Conservation (phyloP, 2,329 filamentous ascomycete species). For the Colletotrichum cuscutae region DNA sequence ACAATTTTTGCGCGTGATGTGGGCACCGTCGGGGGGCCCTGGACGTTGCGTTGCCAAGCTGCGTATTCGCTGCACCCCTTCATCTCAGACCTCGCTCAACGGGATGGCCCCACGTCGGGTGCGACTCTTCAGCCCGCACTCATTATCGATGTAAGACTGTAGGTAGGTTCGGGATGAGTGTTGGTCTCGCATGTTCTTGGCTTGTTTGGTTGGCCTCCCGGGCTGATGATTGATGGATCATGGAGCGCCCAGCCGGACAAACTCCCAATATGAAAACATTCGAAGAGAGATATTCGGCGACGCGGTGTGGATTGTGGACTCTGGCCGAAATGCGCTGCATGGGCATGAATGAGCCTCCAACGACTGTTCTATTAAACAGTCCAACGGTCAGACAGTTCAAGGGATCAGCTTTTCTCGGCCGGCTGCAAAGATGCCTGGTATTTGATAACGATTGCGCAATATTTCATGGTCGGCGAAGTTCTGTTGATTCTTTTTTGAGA, state of each 20-base stretch:
- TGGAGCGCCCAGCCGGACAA: slow-evolving; percentile 18
- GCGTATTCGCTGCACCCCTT: slow-evolving; percentile 26
- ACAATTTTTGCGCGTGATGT: slow-evolving; percentile 19
- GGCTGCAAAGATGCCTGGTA: slow-evolving; percentile 12
- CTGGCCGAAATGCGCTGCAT: not conserved
- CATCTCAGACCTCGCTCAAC: slow-evolving; percentile 5
- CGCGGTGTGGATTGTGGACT: not conserved
- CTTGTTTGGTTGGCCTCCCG: not conserved
- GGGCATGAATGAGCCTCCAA: not conserved
- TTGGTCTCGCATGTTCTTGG: not conserved
- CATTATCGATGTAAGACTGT: not conserved
- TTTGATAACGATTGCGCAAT: slow-evolving; percentile 8
- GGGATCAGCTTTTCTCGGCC: not conserved
- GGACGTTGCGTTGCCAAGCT: not conserved
- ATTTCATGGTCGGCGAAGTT: not conserved
- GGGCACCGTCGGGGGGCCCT: not conserved
- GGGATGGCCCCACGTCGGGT: slow-evolving; percentile 11
- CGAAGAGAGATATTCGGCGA: not conserved
- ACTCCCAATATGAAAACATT: not conserved
- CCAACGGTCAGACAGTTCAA: not conserved
- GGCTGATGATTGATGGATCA: slow-evolving; percentile 9
- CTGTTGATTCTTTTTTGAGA: not conserved
- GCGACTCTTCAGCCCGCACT: slow-evolving; percentile 3
- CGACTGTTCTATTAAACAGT: not conserved
- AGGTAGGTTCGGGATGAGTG: not conserved